phyloP scores from a whole-genome alignment of 1,284 basidiomycete species.

The Ganoderma sp. region DNA sequence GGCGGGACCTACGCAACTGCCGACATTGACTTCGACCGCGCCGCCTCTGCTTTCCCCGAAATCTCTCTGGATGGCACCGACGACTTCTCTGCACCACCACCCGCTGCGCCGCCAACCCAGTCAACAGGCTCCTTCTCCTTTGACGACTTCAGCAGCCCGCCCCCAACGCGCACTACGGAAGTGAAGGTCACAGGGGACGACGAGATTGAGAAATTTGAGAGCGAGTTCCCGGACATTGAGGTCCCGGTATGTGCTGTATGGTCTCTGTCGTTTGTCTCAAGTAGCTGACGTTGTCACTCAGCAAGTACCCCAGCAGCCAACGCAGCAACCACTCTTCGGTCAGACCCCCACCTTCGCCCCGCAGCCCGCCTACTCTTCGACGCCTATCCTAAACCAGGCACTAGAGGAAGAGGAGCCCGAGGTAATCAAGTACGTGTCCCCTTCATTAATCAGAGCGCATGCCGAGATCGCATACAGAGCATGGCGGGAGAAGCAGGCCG shows the following conservation, averaged over 20 bases:
- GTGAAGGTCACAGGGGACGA: constrained; percentile 87
- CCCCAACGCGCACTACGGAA: constrained; percentile 49
- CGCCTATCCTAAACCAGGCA: constrained; percentile 73
- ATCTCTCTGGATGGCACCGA: constrained; percentile 72
- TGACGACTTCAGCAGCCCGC: constrained; percentile 63
- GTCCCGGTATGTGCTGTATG: constrained; percentile 54
- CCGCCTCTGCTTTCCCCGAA: constrained; percentile 85
- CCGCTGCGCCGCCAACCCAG: constrained; percentile 38
- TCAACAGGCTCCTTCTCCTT: constrained; percentile 59
- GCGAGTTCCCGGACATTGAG: constrained; percentile 88
- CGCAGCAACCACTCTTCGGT: constrained; percentile 50
- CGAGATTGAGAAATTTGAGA: constrained; percentile 91
- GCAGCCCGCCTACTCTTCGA: constrained; percentile 69
- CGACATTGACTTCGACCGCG: constrained; percentile 79
- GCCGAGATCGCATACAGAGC: constrained; percentile 50
- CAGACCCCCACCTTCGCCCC: constrained; percentile 68
- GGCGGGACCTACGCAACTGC: constrained; percentile 39
- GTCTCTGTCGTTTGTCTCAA: neutral
- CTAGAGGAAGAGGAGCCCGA: constrained; percentile 86
- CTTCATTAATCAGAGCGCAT: constrained; percentile 2
- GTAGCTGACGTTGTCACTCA: neutral
- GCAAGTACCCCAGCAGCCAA: constrained; percentile 22
- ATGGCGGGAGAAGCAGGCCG: constrained; percentile 90
- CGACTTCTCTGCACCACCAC: constrained; percentile 53
- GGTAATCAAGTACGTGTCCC: constrained; percentile 74